These are phyloP conservation scores for Nemania bipapillata DNA, from an alignment of 2,329 filamentous ascomycete genomes.

Conservation along the genomic window DNA sequence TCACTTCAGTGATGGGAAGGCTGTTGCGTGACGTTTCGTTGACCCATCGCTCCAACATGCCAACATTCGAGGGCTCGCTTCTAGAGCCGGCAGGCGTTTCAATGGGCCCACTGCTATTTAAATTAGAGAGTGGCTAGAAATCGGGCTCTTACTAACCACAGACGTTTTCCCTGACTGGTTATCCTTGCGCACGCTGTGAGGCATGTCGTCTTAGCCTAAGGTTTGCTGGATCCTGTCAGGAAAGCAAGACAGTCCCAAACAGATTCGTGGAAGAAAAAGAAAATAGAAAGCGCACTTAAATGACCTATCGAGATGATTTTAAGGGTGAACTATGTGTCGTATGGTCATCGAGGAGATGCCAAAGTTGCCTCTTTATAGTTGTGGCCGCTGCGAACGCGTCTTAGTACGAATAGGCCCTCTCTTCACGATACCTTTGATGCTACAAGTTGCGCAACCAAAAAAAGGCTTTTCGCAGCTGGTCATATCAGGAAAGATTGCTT, in stretches of 20 bases:
- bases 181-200: conserved; percentile 42
- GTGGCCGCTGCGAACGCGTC: conserved; percentile 12
- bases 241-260: conserved; percentile 14
- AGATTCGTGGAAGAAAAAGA: conserved; percentile 25
- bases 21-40: conserved; percentile 42
- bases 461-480: conserved; percentile 35
- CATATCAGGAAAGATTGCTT: conserved; percentile 37
- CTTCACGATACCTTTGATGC: conserved; percentile 23
- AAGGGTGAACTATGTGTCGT: conserved; percentile 31
- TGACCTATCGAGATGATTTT: conserved; percentile 29
- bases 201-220: conserved; percentile 38
- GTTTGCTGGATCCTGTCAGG: conserved; percentile 13
- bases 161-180: conserved; percentile 38
- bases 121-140: conserved; percentile 37
- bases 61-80: conserved; percentile 13
- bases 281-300: conserved; percentile 40
- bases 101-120: conserved; percentile 36
- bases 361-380: conserved; percentile 32
- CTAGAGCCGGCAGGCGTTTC: conserved; percentile 27
- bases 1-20: conserved; percentile 46
- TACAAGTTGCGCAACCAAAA: conserved; percentile 34
- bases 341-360: conserved; percentile 23
- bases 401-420: conserved; percentile 9
- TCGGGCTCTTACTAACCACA: conserved; percentile 32
- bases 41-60: conserved; percentile 47